These are phyloP conservation scores for Lantana camara DNA, from an alignment of 257 asterid species.

Conservation along the genomic window DNA sequence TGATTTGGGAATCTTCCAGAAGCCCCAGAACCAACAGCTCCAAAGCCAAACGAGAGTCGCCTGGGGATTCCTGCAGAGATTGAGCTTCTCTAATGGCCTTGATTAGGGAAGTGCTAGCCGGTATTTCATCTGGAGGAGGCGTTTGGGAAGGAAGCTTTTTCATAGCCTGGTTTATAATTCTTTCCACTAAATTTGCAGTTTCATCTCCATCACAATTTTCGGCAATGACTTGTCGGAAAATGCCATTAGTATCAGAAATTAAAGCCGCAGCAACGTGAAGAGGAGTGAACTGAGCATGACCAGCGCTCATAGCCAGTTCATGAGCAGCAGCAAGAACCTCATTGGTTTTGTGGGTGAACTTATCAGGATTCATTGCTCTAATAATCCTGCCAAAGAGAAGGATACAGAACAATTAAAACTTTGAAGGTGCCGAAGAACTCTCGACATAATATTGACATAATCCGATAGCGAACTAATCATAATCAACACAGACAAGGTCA, in stretches of 20 bases:
- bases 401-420: not conserved
- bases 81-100: slow-evolving; percentile 67
- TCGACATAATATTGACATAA: too few species aligned
- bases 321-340: slow-evolving; percentile 68
- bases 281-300: slow-evolving; percentile 76
- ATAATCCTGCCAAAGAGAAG: slow-evolving; percentile 14
- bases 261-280: slow-evolving; percentile 59
- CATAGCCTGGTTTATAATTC: slow-evolving; percentile 54
- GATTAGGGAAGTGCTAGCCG: slow-evolving; percentile 63
- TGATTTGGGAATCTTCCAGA: slow-evolving; percentile 64
- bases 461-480: not conserved
- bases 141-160: slow-evolving; percentile 60
- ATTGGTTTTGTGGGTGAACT: slow-evolving; percentile 73
- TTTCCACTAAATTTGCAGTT: slow-evolving; percentile 45
- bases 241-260: slow-evolving; percentile 51
- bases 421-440: too few species aligned
- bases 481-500: not conserved
- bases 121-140: slow-evolving; percentile 64
- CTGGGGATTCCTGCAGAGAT: slow-evolving; percentile 53
- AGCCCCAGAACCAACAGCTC: slow-evolving; percentile 68
- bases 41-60: slow-evolving; percentile 63
- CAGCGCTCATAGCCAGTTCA: slow-evolving; percentile 56
- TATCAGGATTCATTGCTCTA: slow-evolving; percentile 64
- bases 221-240: slow-evolving; percentile 61
- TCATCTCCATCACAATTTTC: slow-evolving; percentile 57